These are phyloP conservation scores for Amyloporia xantha DNA, from an alignment of 768 basidiomycete genomes.

Conservation along the genomic window DNA sequence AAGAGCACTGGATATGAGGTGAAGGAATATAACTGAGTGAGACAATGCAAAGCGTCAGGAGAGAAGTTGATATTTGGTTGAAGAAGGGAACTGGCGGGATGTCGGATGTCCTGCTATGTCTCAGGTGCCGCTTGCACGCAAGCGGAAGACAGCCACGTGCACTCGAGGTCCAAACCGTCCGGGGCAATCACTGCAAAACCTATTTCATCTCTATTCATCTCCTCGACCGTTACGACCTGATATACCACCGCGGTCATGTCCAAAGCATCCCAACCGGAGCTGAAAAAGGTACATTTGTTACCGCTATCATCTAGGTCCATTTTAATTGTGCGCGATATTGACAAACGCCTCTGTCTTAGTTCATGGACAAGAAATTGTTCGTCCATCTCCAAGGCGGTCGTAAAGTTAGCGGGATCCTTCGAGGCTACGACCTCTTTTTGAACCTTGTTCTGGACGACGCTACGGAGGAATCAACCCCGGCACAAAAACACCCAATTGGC, in stretches of 20 bases:
- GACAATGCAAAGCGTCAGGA: constrained; percentile 5
- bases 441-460: constrained; percentile 98
- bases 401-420: constrained; percentile 89
- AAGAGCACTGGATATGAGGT: background rate
- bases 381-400: constrained; percentile 91
- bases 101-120: background rate
- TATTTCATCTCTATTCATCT: background rate
- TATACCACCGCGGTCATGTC: constrained; percentile 56
- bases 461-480: constrained; percentile 83
- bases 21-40: constrained; percentile 7
- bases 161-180: background rate
- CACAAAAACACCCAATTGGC: constrained; percentile 85
- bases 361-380: constrained; percentile 98
- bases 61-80: background rate
- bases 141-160: background rate
- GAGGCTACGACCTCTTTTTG: constrained; percentile 98
- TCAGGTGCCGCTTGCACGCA: background rate
- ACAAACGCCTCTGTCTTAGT: no score
- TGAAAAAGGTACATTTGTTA: constrained; percentile 82
- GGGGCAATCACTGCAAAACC: background rate
- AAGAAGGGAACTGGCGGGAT: background rate
- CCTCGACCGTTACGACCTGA: no score
- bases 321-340: background rate
- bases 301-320: constrained; percentile 4
- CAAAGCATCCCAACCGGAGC: constrained; percentile 92